Percentiles rank a stretch among this genome's conserved stretches.
These are phyloP conservation scores for Candida ascalaphidarum DNA, from an alignment of 805 yeast genomes.

Conservation along the genomic window DNA sequence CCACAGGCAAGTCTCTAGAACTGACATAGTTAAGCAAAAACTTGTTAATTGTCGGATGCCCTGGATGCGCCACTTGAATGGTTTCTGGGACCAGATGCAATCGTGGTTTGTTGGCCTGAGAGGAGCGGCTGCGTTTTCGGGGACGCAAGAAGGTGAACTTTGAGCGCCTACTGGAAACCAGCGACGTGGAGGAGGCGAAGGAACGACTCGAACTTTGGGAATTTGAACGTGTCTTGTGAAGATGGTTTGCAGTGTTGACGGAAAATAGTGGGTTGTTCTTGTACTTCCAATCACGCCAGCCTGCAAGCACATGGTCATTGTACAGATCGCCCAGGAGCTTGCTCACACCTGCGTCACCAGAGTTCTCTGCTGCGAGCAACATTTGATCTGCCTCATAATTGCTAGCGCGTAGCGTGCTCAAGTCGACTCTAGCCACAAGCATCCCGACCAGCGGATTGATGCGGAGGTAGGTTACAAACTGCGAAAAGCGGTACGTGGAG, in stretches of 20 bases:
- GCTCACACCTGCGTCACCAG: too few relatives aligned
- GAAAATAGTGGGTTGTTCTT: constrained; percentile 61
- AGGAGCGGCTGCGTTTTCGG: constrained; percentile 3
- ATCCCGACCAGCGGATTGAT: constrained; percentile 46
- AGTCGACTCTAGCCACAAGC: constrained; percentile 48
- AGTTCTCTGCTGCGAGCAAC: constrained; percentile 1
- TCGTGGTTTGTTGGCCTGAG: constrained; percentile 1
- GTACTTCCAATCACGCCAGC: constrained; percentile 91
- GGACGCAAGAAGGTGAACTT: constrained; percentile 7
- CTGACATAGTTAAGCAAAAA: constrained; percentile 55
- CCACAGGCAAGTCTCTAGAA: constrained; percentile 73
- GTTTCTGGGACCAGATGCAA: constrained; percentile 10
- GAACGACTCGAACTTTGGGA: constrained; percentile 4
- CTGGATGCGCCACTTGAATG: constrained; percentile 1
- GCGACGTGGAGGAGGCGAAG: constrained; percentile 7
- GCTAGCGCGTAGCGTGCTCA: constrained; percentile 39
- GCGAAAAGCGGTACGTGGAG: constrained; percentile 74
- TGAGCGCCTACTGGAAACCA: too few relatives aligned
- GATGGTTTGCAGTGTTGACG: constrained; percentile 10
- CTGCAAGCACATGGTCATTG: constrained; percentile 43
- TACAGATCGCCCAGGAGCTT: constrained; percentile 1
- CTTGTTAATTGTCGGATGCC: constrained; percentile 57
- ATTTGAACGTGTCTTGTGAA: constrained; percentile 7
- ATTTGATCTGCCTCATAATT: constrained; percentile 13
- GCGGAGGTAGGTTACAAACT: constrained; percentile 63